Evolutionary conservation across 768 basidiomycete genomes (phyloP).

Genomic region (Mycena amicta): DNA sequence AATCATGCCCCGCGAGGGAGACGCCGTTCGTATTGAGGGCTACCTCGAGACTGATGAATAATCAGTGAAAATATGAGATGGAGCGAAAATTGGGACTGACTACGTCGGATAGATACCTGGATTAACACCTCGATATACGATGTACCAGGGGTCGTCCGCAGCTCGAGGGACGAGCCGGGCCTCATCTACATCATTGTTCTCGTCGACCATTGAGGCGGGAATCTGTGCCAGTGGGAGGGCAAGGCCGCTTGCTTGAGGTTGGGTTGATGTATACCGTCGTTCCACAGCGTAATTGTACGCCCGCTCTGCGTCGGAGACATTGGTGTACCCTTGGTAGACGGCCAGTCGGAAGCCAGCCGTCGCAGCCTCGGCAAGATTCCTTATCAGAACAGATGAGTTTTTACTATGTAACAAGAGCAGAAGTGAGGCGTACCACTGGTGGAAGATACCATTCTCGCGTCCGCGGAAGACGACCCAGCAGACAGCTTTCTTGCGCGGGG

Average conservation of each 20-base stretch:
- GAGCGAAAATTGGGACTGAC: background rate
- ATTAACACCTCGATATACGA: background rate
- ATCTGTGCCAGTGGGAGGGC: background rate
- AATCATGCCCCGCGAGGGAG: background rate
- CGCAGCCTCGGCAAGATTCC: background rate
- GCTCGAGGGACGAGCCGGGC: background rate
- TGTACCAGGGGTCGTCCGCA: background rate
- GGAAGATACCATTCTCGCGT: background rate
- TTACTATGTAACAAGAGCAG: background rate
- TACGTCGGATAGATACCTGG: background rate
- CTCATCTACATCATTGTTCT: background rate
- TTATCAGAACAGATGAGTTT: background rate
- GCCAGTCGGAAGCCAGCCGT: background rate
- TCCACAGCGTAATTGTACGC: background rate
- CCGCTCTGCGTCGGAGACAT: background rate
- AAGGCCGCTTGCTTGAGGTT: background rate
- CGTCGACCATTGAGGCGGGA: background rate
- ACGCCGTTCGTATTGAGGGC: background rate
- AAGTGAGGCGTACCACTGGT: background rate
- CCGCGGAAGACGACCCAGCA: constrained; percentile 1
- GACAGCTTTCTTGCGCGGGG: background rate
- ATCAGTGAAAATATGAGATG: background rate
- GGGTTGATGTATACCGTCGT: background rate
- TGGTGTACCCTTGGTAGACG: background rate
- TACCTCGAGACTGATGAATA: background rate